Base-by-base conservation (phyloP, 2,329 filamentous ascomycete genomes). In the Tolypocladium paradoxum region DNA sequence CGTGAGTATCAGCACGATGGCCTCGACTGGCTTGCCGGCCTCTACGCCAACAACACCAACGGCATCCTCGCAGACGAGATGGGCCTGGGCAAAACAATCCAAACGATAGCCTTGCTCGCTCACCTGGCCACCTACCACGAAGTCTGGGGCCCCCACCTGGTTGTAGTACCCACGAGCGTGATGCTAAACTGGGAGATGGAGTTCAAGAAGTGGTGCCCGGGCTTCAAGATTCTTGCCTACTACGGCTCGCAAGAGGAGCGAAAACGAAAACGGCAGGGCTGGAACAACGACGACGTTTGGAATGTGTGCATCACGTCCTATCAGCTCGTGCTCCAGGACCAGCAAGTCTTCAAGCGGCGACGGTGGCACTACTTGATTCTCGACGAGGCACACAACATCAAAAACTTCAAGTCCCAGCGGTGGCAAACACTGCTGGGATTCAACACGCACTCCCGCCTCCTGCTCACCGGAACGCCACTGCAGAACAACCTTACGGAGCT, bases 181-280 rank as follows among this genome's bases (percentile, higher is more conserved):
- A 96, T 99, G 79, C 82, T 99, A 58, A 99, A 99, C 66, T 99
- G 93, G 93, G 95, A 99, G 68, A 97, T 97, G 87, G 93, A 99
- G 70, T 99, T 99, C 78, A 97, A 97, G 66, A 99, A 99, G 68
- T 99, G 92, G 83, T 89, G 91, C 54, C 93, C 95, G 3, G 92
- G 93, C 0, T 99, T 99, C 76, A 97, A 96, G 67, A 95, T 99
- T 53, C 76, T 99, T 55, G 93, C 91, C 0, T 99, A 99, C 72
- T 99, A 97, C 66, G 93, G 95, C 45, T 89, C 86, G 43, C 87
- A 91, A 62, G 90, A 96, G 60, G 93, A 99, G 70, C 85, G 93
- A 47, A 91, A 89, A 66, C 79, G 85, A 59, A 97, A 97, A 69
- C 86, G 95, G 31, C 83, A 87, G 63, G 92, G 93, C 2, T 99